Percentiles rank a stretch among this genome's conserved stretches.
phyloP scores from a whole-genome alignment of 1,284 basidiomycete species.

The Rhodotorula mucilaginosa region DNA sequence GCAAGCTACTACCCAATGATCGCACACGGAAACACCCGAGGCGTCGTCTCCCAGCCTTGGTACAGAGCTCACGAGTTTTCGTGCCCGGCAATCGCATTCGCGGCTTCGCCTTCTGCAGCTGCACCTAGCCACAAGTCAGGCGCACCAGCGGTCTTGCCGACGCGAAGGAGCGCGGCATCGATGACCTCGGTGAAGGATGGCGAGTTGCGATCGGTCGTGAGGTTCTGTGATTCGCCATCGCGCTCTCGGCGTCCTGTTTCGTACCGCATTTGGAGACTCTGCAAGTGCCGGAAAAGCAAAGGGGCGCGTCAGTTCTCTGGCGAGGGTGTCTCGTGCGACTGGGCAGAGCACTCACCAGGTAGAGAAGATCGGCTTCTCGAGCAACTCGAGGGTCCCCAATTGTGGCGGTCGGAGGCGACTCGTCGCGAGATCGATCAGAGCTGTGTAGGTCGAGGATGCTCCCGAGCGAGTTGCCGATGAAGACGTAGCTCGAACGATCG shows the following conservation, averaged over 20 bases:
- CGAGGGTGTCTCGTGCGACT: not conserved
- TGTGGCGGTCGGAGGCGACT: not conserved
- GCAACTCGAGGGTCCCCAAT: not conserved
- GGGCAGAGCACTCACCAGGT: not conserved
- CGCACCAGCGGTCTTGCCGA: slow-evolving; percentile 3
- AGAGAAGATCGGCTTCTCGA: not conserved
- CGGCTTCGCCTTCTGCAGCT: not conserved
- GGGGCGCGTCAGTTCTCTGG: not conserved
- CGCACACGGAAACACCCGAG: not conserved
- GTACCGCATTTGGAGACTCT: slow-evolving; percentile 4
- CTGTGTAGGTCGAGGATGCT: slow-evolving; percentile 1
- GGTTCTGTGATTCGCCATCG: not conserved
- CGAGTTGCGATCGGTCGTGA: not conserved
- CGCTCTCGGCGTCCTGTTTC: not conserved
- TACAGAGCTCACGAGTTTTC: not conserved
- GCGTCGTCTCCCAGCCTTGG: not conserved
- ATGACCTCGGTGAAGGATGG: not conserved
- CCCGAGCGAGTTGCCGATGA: slow-evolving; percentile 11
- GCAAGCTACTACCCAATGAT: not conserved
- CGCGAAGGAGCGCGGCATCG: slow-evolving; percentile 4
- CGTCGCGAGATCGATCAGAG: not conserved
- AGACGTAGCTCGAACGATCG: slow-evolving; percentile 1
- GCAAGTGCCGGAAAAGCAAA: not conserved
- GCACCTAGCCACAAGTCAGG: slow-evolving; percentile 9
- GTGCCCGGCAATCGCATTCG: not conserved